Percentiles rank a stretch among this genome's conserved stretches.
Evolutionary conservation across 352 stramenopile genomes (phyloP).

Genomic region (Globisporangium abappressorium): DNA sequence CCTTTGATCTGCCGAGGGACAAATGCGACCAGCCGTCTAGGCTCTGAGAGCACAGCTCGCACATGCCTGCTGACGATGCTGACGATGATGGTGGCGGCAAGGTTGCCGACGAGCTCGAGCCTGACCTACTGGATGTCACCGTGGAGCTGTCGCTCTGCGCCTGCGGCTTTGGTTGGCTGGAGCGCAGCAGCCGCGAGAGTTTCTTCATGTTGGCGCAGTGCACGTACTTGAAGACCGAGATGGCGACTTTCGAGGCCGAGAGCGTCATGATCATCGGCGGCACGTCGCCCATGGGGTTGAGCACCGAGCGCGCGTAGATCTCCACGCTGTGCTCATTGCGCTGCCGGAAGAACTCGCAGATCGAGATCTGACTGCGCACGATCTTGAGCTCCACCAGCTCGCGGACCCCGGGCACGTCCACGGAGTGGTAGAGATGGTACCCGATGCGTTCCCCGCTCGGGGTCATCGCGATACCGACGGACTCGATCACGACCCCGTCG

Average conservation of each 20-base stretch:
- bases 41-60: constrained; percentile 2
- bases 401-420: neutral
- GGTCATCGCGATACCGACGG: neutral
- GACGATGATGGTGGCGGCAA: neutral
- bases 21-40: neutral
- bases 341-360: constrained; percentile 9
- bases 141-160: neutral
- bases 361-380: constrained; percentile 5
- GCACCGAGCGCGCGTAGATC: neutral
- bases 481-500: neutral
- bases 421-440: neutral
- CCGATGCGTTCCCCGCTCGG: neutral
- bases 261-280: neutral
- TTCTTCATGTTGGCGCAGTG: constrained; percentile 22
- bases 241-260: neutral
- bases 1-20: neutral
- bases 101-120: neutral
- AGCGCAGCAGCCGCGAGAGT: neutral
- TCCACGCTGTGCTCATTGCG: neutral
- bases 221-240: constrained; percentile 5
- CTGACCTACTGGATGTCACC: neutral
- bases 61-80: neutral
- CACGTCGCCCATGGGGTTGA: constrained; percentile 1
- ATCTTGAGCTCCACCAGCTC: constrained; percentile 6
- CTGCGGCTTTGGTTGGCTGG: neutral